phyloP scores from a whole-genome alignment of 352 stramenopile genomes.

The Pythium angustatum region DNA sequence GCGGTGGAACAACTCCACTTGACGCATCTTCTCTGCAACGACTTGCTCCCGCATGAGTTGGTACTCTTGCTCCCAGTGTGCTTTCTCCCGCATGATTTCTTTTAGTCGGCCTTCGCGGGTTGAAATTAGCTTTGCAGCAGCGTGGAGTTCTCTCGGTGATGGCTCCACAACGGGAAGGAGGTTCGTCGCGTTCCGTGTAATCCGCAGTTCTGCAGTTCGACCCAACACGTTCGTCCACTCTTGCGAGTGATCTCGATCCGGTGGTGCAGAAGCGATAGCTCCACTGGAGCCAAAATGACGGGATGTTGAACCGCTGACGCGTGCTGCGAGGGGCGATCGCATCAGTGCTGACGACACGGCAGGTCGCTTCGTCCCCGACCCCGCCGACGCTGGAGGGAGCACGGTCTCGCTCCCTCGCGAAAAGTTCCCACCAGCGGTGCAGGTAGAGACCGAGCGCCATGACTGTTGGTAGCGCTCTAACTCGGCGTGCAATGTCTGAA shows the following conservation, averaged over 20 bases:
- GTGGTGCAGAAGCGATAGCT: conserved; percentile 82
- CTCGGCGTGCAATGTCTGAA: conserved; percentile 49
- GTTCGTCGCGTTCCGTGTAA: conserved; percentile 3
- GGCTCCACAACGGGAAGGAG: conserved; percentile 42
- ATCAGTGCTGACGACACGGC: background rate
- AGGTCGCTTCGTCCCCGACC: background rate
- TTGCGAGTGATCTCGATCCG: conserved; percentile 56
- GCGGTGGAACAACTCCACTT: conserved; percentile 58
- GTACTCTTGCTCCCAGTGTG: conserved; percentile 64
- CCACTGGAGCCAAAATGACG: too few species aligned
- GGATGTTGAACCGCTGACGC: too few species aligned
- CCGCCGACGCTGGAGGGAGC: background rate
- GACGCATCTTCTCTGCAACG: conserved; percentile 69
- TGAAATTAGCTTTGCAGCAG: conserved; percentile 46
- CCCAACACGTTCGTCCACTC: background rate
- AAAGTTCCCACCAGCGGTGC: background rate
- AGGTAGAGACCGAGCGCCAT: background rate
- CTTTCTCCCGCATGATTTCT: conserved; percentile 59
- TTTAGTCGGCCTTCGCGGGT: conserved; percentile 65
- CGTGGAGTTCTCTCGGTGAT: conserved; percentile 55
- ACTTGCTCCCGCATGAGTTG: conserved; percentile 59
- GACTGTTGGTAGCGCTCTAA: conserved; percentile 33
- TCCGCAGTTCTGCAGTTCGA: background rate
- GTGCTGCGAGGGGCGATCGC: background rate
- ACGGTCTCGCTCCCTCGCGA: too few species aligned